Conservation (phyloP, 2,329 filamentous ascomycete species). For the Fusarium tupiense region DNA sequence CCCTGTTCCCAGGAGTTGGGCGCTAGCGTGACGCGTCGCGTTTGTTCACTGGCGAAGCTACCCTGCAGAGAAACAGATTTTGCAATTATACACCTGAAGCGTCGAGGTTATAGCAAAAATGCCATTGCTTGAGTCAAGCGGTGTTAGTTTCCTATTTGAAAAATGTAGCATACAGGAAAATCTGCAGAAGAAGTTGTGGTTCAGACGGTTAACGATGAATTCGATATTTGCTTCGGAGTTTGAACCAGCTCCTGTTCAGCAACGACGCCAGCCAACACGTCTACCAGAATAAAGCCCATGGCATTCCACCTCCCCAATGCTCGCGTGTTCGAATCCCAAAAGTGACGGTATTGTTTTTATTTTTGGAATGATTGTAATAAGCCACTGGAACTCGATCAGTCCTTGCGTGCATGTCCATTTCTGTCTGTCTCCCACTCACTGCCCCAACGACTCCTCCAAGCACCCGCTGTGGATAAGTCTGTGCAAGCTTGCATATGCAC, state of each 20-base stretch:
- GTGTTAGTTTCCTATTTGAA: accelerated
- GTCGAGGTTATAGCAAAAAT: too few species aligned
- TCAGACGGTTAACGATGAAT: neutral
- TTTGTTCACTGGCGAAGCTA: neutral
- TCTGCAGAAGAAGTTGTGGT: neutral
- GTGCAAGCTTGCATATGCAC: conserved; percentile 4
- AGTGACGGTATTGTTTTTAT: accelerated
- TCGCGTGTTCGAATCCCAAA: neutral
- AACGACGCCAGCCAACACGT: accelerated
- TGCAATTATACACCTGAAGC: too few species aligned
- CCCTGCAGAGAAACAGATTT: neutral
- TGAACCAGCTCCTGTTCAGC: accelerated
- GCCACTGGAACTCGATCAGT: neutral
- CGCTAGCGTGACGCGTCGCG: neutral
- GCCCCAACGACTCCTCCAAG: neutral
- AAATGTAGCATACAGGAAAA: neutral
- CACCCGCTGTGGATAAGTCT: neutral
- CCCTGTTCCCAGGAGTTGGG: neutral
- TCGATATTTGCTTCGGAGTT: neutral
- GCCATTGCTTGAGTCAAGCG: neutral
- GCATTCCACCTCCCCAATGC: accelerated
- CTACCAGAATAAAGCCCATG: accelerated
- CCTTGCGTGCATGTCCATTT: neutral
- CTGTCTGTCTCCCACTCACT: neutral
- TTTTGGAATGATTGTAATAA: neutral